Percentiles rank a stretch among this genome's conserved stretches.
These are phyloP conservation scores for Fusarium guadeloupense DNA, from an alignment of 2,329 filamentous ascomycete genomes.

Conservation along the genomic window DNA sequence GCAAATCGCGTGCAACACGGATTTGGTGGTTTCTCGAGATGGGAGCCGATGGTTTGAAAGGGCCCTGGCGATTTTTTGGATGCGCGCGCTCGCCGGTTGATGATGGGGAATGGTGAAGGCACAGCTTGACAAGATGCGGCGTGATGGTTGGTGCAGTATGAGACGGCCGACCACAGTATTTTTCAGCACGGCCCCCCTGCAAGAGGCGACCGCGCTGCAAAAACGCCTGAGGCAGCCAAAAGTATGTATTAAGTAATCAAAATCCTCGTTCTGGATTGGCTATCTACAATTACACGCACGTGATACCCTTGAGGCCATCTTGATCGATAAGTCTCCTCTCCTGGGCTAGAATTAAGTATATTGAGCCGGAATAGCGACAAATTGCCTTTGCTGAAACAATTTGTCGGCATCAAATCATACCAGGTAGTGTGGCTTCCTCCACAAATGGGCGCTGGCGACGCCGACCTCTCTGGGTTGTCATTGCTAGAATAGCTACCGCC, in stretches of 20 bases:
- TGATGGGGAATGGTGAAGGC: constrained; percentile 64
- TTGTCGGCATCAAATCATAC: background rate
- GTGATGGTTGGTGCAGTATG: constrained; percentile 58
- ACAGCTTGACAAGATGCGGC: constrained; percentile 60
- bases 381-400: background rate
- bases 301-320: constrained; percentile 22
- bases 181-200: constrained; percentile 55
- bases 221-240: constrained; percentile 36
- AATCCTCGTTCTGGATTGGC: constrained; percentile 1
- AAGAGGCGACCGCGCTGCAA: constrained; percentile 38
- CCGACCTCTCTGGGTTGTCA: background rate
- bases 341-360: background rate
- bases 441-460: constrained; percentile 1
- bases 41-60: constrained; percentile 67
- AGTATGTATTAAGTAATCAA: constrained; percentile 28
- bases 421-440: constrained; percentile 13
- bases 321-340: background rate
- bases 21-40: constrained; percentile 63
- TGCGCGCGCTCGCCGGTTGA: constrained; percentile 65
- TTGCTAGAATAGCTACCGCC: constrained; percentile 6
- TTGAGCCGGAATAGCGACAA: background rate
- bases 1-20: constrained; percentile 65
- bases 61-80: constrained; percentile 70
- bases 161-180: constrained; percentile 51
- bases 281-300: constrained; percentile 30